Percentiles rank a stretch among this genome's conserved stretches.
These are phyloP conservation scores for Clathrus columnatus DNA, from an alignment of 768 basidiomycete species.

Conservation along the genomic window DNA sequence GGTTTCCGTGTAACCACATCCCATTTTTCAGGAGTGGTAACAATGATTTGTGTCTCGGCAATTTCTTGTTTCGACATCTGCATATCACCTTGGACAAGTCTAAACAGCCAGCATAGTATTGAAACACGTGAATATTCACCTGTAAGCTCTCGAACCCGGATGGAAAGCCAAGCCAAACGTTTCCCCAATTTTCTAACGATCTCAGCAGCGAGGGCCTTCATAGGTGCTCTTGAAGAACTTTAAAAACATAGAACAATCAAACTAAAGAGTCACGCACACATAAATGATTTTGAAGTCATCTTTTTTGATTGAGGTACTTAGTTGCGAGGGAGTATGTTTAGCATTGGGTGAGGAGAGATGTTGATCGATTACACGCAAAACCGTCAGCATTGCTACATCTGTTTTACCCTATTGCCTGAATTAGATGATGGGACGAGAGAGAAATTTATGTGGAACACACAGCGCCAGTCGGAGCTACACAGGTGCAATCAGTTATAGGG, in stretches of 20 bases:
- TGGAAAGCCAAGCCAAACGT: slow-evolving; percentile 78
- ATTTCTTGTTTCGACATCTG: slow-evolving; percentile 92
- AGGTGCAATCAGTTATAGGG: not conserved
- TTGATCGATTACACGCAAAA: slow-evolving; percentile 81
- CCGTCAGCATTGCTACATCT: slow-evolving; percentile 90
- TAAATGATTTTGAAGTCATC: slow-evolving; percentile 94
- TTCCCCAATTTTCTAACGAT: slow-evolving; percentile 90
- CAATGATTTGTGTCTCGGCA: slow-evolving; percentile 91
- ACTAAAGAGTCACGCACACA: slow-evolving; percentile 42
- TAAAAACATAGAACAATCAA: not conserved
- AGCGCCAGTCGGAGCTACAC: slow-evolving; percentile 90
- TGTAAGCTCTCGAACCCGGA: slow-evolving; percentile 85
- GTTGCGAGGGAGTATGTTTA: slow-evolving; percentile 20
- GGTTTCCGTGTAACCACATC: slow-evolving; percentile 98
- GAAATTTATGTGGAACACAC: slow-evolving; percentile 37
- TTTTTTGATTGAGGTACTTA: slow-evolving; percentile 47
- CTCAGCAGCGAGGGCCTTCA: slow-evolving; percentile 96
- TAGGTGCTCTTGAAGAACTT: slow-evolving; percentile 64
- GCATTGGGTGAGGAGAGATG: slow-evolving; percentile 34
- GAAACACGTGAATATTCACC: slow-evolving; percentile 34
- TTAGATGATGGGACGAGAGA: not conserved
- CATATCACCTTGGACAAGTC: slow-evolving; percentile 68
- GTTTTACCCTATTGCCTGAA: slow-evolving; percentile 98
- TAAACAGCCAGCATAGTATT: not conserved
- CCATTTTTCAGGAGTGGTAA: slow-evolving; percentile 99